Conservation (phyloP, 2,329 filamentous ascomycete genomes). For the Fusarium guadeloupense region DNA sequence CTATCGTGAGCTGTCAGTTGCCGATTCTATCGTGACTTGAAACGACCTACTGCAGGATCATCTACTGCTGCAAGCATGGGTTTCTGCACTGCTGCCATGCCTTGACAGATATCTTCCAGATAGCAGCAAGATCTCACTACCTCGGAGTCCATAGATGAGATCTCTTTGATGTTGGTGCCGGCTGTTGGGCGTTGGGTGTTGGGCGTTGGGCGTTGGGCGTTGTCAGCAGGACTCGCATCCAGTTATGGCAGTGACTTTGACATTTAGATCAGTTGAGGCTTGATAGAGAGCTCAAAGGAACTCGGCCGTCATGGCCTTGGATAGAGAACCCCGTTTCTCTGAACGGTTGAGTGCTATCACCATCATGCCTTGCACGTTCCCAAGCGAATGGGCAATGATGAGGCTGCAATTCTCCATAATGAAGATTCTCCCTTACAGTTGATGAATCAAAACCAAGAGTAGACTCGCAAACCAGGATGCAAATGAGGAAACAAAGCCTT, state of each 20-base stretch:
- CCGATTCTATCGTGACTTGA: neutral
- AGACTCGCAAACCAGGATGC: neutral
- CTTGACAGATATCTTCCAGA: constrained; percentile 50
- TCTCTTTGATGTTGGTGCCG: no score
- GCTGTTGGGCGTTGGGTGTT: no score
- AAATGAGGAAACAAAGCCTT: neutral
- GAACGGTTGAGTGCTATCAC: constrained; percentile 57
- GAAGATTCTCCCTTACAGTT: neutral
- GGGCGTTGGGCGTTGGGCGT: no score
- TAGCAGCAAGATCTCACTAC: constrained; percentile 40
- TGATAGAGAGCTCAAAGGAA: constrained; percentile 47
- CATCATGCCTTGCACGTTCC: neutral
- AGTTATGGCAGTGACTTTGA: constrained; percentile 51
- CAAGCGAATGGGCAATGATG: neutral
- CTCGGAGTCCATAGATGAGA: constrained; percentile 40
- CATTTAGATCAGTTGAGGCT: constrained; percentile 30
- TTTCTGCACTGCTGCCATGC: constrained; percentile 46
- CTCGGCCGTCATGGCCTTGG: constrained; percentile 58
- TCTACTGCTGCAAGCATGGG: constrained; percentile 58
- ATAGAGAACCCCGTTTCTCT: constrained; percentile 67
- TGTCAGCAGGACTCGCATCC: constrained; percentile 46
- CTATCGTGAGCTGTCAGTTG: constrained; percentile 23
- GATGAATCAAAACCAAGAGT: neutral
- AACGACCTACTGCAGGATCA: neutral
- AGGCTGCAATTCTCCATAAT: neutral